phyloP scores from a whole-genome alignment of 441 rosid species.

The Adansonia grandidieri region DNA sequence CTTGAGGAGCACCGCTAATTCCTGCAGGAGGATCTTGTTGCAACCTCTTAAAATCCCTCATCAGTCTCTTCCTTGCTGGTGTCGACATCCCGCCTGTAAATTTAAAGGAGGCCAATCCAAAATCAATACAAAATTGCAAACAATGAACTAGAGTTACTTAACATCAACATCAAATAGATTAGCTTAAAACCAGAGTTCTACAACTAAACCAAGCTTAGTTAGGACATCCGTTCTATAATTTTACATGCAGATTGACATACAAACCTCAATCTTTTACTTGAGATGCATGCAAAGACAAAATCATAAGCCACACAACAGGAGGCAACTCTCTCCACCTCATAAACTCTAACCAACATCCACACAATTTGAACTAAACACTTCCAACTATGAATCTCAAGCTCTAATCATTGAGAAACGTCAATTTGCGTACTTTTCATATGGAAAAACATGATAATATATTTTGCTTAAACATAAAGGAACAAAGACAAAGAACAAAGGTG shows the following conservation, averaged over 20 bases:
- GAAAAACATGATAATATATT: neutral
- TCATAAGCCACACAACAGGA: neutral
- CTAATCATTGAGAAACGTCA: neutral
- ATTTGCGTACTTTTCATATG: neutral
- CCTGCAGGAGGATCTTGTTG: constrained; percentile 83
- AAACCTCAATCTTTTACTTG: neutral
- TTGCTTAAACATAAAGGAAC: neutral
- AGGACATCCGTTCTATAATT: neutral
- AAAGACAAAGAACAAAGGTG: neutral
- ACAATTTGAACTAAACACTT: neutral
- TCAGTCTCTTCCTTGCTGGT: constrained; percentile 75
- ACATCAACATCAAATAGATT: neutral
- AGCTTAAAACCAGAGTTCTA: neutral
- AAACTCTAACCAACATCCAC: neutral
- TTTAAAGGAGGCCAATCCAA: neutral
- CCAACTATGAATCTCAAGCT: neutral
- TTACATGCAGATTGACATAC: neutral
- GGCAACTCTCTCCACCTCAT: neutral
- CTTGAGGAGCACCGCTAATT: constrained; percentile 75
- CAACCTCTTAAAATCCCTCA: constrained; percentile 82
- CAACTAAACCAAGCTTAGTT: neutral
- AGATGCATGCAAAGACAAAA: neutral
- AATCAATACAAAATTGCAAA: constrained; percentile 17
- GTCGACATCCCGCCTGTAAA: constrained; percentile 58
- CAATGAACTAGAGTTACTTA: neutral